Base-by-base conservation (phyloP, 768 basidiomycete species). In the Austroboletus eburneus region DNA sequence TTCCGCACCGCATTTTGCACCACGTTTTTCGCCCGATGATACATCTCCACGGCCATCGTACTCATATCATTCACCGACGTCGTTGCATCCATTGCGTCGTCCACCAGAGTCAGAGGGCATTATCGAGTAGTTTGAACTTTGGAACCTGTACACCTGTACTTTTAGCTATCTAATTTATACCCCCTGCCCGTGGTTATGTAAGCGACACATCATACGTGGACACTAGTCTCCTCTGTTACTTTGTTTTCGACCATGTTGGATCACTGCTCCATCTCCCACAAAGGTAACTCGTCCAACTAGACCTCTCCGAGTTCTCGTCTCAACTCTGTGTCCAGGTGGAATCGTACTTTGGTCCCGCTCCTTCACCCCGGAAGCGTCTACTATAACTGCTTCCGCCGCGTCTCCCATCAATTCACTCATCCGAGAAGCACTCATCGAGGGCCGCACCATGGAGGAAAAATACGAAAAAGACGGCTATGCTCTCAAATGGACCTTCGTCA, bases 391-490 rank as follows among this genome's bases (percentile, higher is more conserved):
- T 34, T 85, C 87, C 17, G 71, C 86, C 3, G 73, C 84, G 13
- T 91, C 88, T 2, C 92, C 91, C 3, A 81, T 94, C 45, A 93
- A 93, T 69, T 80, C 86, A 21, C 83, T 95, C 58, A 83, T 95
- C 55, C 83, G 86, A 34, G 90, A 93, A 53, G 90, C 90, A 4
- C 77, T 98, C 45, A 95, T 97, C 57, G 93, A 97, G 61, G 90
- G 92, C 22, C 79, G 87, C 13, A 82, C 82, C 8, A 65, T 87
- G 0, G 89, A 90, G 48, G 80, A 88, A 49, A 86, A 80, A 51
- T 93, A 91, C 63, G 93, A 95, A 69, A 92, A 84, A 64, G 94
- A 95, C 57, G 94, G 94, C 2, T 95, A 92, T 57, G 86, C 91
- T 22, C 82, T 97, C 43, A 86, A 85, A 65, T 97, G 95, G 93